phyloP scores from a whole-genome alignment of 139 green algal species.

The Micractinium conductrix region DNA sequence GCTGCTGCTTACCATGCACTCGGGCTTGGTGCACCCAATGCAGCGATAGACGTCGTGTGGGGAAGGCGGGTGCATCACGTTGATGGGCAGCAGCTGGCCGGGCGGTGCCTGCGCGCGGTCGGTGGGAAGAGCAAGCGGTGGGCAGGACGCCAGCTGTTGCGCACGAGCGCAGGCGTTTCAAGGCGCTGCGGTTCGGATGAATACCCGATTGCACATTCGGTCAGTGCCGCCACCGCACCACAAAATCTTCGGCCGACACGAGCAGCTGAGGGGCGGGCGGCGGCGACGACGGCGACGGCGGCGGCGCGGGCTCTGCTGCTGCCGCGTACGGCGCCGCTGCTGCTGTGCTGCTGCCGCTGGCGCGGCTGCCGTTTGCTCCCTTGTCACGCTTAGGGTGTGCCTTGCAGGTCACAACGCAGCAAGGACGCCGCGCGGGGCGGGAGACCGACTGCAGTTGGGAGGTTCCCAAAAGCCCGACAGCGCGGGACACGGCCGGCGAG shows the following conservation, averaged over 20 bases:
- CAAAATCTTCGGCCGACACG: neutral
- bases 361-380: neutral
- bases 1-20: slow-evolving; percentile 76
- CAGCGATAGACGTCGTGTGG: slow-evolving; percentile 75
- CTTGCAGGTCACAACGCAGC: no score
- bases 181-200: no score
- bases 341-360: neutral
- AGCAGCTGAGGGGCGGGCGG: neutral
- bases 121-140: no score
- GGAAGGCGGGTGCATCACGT: slow-evolving; percentile 13
- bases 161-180: no score
- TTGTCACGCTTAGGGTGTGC: no score
- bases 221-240: neutral
- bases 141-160: no score
- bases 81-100: slow-evolving; percentile 35
- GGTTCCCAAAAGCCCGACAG: no score
- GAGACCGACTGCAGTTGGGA: no score
- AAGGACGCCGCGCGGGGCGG: no score
- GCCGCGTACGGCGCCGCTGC: neutral
- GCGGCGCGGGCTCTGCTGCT: neutral
- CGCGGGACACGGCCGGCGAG: no score
- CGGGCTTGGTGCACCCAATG: slow-evolving; percentile 68
- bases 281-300: neutral
- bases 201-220: no score
- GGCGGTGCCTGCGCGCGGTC: slow-evolving; percentile 7